Percentiles rank a stretch among this genome's conserved stretches.
phyloP scores from a whole-genome alignment of 768 basidiomycete genomes.

The Termitomyces sp. region DNA sequence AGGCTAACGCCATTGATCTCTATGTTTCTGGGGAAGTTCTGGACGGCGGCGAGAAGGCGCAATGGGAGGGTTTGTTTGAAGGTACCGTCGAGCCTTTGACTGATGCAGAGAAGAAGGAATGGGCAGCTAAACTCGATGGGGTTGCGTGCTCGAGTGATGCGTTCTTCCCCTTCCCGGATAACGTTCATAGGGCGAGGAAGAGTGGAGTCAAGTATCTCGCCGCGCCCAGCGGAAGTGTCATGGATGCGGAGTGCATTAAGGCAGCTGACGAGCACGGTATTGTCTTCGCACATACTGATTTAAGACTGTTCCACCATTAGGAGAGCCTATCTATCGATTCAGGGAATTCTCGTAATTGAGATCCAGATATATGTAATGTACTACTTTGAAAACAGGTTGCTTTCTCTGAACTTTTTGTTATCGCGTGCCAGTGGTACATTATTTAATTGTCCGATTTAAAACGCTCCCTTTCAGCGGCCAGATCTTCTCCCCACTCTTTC shows the following conservation, averaged over 20 bases:
- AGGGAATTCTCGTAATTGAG: not conserved
- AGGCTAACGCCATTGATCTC: constrained; percentile 96
- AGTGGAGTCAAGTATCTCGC: constrained; percentile 93
- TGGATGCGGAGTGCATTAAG: constrained; percentile 96
- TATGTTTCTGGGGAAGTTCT: constrained; percentile 89
- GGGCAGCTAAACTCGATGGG: constrained; percentile 70
- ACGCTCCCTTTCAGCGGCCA: constrained; percentile 23
- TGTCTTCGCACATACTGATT: constrained; percentile 85
- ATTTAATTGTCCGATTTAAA: not conserved
- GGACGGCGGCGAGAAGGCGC: constrained; percentile 83
- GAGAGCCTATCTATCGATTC: not conserved
- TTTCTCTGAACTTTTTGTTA: not conserved
- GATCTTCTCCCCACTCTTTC: constrained; percentile 61
- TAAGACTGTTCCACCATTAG: constrained; percentile 89
- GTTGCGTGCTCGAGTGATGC: constrained; percentile 96
- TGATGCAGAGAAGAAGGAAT: constrained; percentile 68
- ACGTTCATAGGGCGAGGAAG: constrained; percentile 89
- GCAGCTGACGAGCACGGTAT: constrained; percentile 92
- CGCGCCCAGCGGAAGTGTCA: constrained; percentile 90
- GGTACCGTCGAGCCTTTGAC: constrained; percentile 60
- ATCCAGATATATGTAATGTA: not conserved
- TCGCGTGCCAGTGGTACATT: too few species aligned
- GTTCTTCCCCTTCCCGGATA: constrained; percentile 99
- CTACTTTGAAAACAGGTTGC: not conserved
- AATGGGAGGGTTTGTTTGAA: constrained; percentile 91